Conservation (phyloP, 1,284 basidiomycete genomes). For the Cryptococcus amylolentus region DNA sequence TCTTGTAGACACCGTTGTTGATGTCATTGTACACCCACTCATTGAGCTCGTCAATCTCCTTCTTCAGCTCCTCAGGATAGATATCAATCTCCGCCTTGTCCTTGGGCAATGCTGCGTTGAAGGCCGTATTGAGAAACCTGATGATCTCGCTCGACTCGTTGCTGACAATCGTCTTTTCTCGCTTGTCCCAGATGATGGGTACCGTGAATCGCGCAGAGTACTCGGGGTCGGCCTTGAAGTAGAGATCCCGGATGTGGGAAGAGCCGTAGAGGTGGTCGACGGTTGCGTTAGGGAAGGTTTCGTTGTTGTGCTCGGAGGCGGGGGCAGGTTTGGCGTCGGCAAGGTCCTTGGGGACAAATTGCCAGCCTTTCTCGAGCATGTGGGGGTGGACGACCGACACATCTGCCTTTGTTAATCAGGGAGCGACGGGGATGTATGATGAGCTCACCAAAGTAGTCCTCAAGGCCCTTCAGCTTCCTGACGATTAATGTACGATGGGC, state of each 20-base stretch:
- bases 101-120: conserved; percentile 65
- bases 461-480: conserved; percentile 85
- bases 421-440: neutral
- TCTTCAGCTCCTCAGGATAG: conserved; percentile 68
- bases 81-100: conserved; percentile 67
- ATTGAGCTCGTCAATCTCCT: conserved; percentile 82
- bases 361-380: conserved; percentile 82
- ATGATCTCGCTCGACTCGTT: conserved; percentile 95
- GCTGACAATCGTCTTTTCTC: conserved; percentile 83
- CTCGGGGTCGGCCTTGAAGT: conserved; percentile 68
- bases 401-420: conserved; percentile 51
- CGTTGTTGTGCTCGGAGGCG: conserved; percentile 42
- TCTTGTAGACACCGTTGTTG: conserved; percentile 71
- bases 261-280: conserved; percentile 67
- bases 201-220: conserved; percentile 74
- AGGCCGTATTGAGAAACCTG: conserved; percentile 78
- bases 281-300: conserved; percentile 68
- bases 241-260: conserved; percentile 78
- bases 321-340: conserved; percentile 28
- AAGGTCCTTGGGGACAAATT: conserved; percentile 60
- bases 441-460: conserved; percentile 69
- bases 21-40: conserved; percentile 70
- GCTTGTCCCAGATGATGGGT: conserved; percentile 94
- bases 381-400: conserved; percentile 79
- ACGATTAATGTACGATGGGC: conserved; percentile 87